Evolutionary conservation across 192 early-diverging fungal genomes (phyloP).

Genomic region (Mortierella antarctica): DNA sequence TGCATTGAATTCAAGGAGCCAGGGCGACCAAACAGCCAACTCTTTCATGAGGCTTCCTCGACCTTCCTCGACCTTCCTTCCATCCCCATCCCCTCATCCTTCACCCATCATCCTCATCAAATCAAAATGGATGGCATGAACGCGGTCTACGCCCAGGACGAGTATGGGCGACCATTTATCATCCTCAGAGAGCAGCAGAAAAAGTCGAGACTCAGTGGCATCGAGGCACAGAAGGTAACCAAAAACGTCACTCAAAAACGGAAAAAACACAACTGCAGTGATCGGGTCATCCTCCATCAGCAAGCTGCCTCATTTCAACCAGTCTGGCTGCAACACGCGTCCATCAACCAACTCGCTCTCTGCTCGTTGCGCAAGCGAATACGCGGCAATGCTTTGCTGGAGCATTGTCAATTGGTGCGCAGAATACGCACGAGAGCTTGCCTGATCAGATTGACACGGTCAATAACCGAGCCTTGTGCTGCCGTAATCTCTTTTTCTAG

Average conservation of each 20-base stretch:
- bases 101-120: conserved; percentile 2
- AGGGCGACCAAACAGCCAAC: neutral
- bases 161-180: conserved; percentile 98
- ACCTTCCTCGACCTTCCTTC: conserved; percentile 1
- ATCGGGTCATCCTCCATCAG: conserved; percentile 1
- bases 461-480: neutral
- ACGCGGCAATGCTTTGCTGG: too few species aligned
- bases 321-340: neutral
- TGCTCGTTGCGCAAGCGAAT: too few species aligned
- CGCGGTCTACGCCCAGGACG: conserved; percentile 94
- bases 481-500: conserved; percentile 57
- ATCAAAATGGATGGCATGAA: conserved; percentile 55
- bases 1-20: neutral
- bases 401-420: too few species aligned
- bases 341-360: neutral
- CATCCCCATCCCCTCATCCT: conserved; percentile 9
- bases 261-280: neutral
- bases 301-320: neutral
- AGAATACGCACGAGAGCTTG: too few species aligned
- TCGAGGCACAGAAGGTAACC: conserved; percentile 96
- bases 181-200: conserved; percentile 97
- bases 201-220: conserved; percentile 88
- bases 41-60: conserved; percentile 17
- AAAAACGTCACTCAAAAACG: neutral
- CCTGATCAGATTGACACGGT: neutral